Evolutionary conservation across 2,329 filamentous ascomycete species (phyloP), one percentile per base, ranked within the genome.

Genomic region (Arthrobotrys musiformis): DNA sequence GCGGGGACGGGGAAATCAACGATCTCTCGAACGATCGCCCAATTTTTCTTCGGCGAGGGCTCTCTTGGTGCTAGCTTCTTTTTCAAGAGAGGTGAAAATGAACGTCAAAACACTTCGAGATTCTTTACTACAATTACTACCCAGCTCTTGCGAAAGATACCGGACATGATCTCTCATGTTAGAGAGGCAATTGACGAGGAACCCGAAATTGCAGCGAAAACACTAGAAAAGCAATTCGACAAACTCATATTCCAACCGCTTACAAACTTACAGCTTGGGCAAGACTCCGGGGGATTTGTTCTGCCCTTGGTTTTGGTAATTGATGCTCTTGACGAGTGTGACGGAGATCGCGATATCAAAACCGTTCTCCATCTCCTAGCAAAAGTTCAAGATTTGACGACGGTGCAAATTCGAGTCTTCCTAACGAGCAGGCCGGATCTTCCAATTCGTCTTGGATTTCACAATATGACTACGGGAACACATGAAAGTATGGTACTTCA

Each of bases 301-400:
- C 5, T 5, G 11, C 15, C 42, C 8, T n/a, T 72, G 22, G 48
- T 77, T 19, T 42, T 82, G 15, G 79, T 83, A 0, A 79, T 82
- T 37, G 82, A 83, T 76, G 82, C 82, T 1, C 67, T 82, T 11
- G 81, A 83, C 68, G 81, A 83, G 56, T 83, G 81, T 46, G 79
- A 80, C 2, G 81, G 83, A 2, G 68, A 80, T 46, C 46, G 6
- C 40, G 4, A 81, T 84, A 19, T 81, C 84, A 33, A 9, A 79
- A 1, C 79, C 83, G 8, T 84, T 13, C 56, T 77, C 15, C 9
- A 4, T 3, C 19, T 64, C 8, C 26, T 48, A 19, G 17, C 26
- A 7, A 37, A 24, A n/a, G 0, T 33, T 30, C 9, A 73, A 80
- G 15, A 42, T 79, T 35, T 78, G 80, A 42, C 69, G 68, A 61